A percentile compares a stretch with the other conserved stretches of the same genome.
phyloP scores from a whole-genome alignment of 2,329 filamentous ascomycete species.

The Aspergillus sp. region DNA sequence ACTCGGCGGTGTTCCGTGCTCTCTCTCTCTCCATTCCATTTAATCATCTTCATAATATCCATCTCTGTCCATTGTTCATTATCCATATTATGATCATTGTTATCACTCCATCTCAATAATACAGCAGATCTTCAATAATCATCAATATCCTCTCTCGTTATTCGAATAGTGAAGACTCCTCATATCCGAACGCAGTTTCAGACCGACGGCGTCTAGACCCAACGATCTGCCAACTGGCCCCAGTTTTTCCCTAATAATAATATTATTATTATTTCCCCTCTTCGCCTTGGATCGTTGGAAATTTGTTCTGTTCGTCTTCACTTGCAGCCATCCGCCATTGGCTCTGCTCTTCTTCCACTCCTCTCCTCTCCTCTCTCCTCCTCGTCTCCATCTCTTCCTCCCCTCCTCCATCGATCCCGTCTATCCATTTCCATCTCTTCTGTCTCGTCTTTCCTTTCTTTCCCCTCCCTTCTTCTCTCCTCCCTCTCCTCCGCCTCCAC shows the following conservation, averaged over 20 bases:
- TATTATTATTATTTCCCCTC: not conserved
- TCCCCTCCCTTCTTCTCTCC: slow-evolving; percentile 2
- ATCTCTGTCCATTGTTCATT: too few species aligned
- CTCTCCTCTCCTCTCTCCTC: slow-evolving; percentile 8
- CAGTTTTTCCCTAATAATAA: not conserved
- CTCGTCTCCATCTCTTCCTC: slow-evolving; percentile 2
- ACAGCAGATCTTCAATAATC: too few species aligned
- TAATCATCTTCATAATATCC: too few species aligned
- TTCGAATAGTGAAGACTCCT: too few species aligned
- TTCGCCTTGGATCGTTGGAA: slow-evolving; percentile 1
- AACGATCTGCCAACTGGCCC: slow-evolving; percentile 12
- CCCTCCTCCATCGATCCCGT: not conserved
- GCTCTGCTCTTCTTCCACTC: slow-evolving; percentile 2
- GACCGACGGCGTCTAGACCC: slow-evolving; percentile 14
- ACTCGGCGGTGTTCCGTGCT: too few species aligned
- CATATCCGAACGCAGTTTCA: too few species aligned
- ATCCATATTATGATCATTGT: too few species aligned
- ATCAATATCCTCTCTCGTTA: too few species aligned
- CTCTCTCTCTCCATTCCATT: too few species aligned
- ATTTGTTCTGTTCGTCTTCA: too few species aligned
- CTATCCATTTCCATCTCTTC: not conserved
- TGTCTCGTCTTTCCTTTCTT: not conserved
- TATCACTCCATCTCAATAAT: too few species aligned
- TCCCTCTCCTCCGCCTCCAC: not conserved
- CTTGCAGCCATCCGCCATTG: too few species aligned